phyloP scores from a whole-genome alignment of 257 asterid species.

The Scutellaria galericulata region DNA sequence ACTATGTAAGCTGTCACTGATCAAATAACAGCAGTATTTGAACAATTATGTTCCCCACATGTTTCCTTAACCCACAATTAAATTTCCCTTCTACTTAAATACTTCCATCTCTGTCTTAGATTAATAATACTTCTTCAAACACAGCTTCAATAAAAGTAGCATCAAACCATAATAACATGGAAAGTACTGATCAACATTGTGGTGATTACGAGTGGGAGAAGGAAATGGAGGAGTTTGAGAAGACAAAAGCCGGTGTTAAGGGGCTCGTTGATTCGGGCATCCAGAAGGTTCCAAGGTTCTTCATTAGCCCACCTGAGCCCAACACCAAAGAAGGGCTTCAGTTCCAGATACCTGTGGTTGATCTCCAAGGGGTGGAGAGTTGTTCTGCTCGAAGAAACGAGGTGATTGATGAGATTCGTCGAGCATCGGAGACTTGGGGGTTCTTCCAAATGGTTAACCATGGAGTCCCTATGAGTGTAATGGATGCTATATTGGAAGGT shows the following conservation, averaged over 20 bases:
- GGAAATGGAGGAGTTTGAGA: conserved; percentile 59
- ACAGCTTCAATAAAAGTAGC: too few species aligned
- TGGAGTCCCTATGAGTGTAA: conserved; percentile 58
- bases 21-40: conserved; percentile 32
- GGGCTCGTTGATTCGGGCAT: conserved; percentile 74
- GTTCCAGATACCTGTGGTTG: conserved; percentile 54
- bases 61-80: conserved; percentile 40
- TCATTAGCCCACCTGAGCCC: conserved; percentile 43
- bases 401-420: conserved; percentile 53
- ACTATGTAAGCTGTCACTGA: conserved; percentile 47
- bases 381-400: conserved; percentile 32
- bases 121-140: too few species aligned
- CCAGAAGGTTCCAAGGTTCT: conserved; percentile 55
- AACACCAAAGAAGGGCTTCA: not conserved
- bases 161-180: conserved; percentile 33
- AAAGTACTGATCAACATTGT: not conserved
- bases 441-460: conserved; percentile 76
- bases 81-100: conserved; percentile 3
- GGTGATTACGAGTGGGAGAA: conserved; percentile 51
- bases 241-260: conserved; percentile 68
- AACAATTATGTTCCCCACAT: conserved; percentile 43
- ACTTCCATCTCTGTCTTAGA: not conserved
- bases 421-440: conserved; percentile 66
- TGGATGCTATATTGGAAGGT: conserved; percentile 50
- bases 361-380: conserved; percentile 47